A percentile compares a stretch with the other conserved stretches of the same genome.
Conservation (phyloP, 2,329 filamentous ascomycete species). For the Trichoderma koningii region DNA sequence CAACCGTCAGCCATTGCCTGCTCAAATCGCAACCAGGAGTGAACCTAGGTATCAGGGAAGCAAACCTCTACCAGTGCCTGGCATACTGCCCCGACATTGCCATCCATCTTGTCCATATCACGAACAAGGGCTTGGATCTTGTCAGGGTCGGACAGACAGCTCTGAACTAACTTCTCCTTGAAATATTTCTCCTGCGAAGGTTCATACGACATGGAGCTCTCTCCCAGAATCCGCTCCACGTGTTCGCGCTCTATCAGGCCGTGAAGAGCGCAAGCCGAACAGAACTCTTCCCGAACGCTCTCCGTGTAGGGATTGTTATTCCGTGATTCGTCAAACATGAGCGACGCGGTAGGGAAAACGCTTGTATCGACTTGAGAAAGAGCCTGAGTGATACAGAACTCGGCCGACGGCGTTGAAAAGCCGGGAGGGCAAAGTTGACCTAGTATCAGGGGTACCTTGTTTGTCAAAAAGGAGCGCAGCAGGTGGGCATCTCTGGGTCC, state of each 20-base stretch:
- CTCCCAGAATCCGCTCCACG: slow-evolving; percentile 78
- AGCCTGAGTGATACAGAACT: slow-evolving; percentile 71
- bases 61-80: slow-evolving; percentile 72
- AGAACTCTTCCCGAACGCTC: slow-evolving; percentile 69
- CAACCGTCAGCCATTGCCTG: background rate
- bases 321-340: slow-evolving; percentile 62
- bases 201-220: slow-evolving; percentile 78
- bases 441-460: slow-evolving; percentile 60
- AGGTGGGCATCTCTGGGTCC: slow-evolving; percentile 64
- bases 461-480: slow-evolving; percentile 82
- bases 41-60: background rate
- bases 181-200: slow-evolving; percentile 73
- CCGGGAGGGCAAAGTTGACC: slow-evolving; percentile 60
- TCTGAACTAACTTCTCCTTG: slow-evolving; percentile 75
- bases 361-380: slow-evolving; percentile 80
- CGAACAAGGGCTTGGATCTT: slow-evolving; percentile 74
- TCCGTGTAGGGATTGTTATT: slow-evolving; percentile 60
- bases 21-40: background rate
- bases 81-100: slow-evolving; percentile 84
- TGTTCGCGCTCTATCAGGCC: slow-evolving; percentile 76
- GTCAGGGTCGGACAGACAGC: slow-evolving; percentile 76
- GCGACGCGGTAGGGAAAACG: slow-evolving; percentile 63
- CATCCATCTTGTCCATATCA: slow-evolving; percentile 86
- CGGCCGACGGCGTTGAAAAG: slow-evolving; percentile 73
- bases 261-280: slow-evolving; percentile 88